Evolutionary conservation across 331 rosid genomes (phyloP), one percentile per base, ranked within the genome.

Genomic region (Malus hybrid): DNA sequence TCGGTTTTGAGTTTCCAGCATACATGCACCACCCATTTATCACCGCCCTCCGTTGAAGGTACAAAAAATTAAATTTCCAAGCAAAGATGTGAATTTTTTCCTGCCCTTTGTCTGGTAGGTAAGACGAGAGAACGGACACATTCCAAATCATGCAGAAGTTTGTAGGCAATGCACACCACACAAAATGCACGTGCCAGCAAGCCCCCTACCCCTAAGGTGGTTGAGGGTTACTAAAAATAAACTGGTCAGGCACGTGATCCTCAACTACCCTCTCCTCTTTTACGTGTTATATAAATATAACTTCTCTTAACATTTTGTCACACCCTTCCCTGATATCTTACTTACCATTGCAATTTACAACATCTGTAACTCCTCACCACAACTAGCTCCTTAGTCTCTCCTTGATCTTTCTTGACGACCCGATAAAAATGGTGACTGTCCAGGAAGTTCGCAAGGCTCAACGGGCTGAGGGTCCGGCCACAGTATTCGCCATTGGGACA

Each of bases 401-500:
- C 3, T 39, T 4, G 8, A 39, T 39, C 46, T 39, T 39, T 39
- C 46, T 39, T 39, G 46, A 39, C 46, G 3, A 39, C 10, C 46
- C 46, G 8, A 39, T 1, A 6, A 39, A 39, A 39, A 39, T 79
- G 78, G 82, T 79, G 54, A 65, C 29, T 22, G 82, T 79, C 10
- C 74, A 79, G 0, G 82, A 79, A 60, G 75, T 79, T 59, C 74
- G 78, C 74, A 56, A 57, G 1, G 82, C 82, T 31, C 82, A 79
- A 52, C 72, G 74, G 22, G 61, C 82, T 6, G 64, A 68, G 7
- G 82, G 82, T 22, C 82, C 82, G 1, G 78, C 82, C 61, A 56
- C 82, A 29, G 69, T 79, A 16, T 46, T 79, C 29, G 74, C 82
- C 63, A 36, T 79, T 2, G 82, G 78, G 10, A 79, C 82, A 1